phyloP scores from a whole-genome alignment of 192 early-diverging fungal species.

The Coemansia sp. region DNA sequence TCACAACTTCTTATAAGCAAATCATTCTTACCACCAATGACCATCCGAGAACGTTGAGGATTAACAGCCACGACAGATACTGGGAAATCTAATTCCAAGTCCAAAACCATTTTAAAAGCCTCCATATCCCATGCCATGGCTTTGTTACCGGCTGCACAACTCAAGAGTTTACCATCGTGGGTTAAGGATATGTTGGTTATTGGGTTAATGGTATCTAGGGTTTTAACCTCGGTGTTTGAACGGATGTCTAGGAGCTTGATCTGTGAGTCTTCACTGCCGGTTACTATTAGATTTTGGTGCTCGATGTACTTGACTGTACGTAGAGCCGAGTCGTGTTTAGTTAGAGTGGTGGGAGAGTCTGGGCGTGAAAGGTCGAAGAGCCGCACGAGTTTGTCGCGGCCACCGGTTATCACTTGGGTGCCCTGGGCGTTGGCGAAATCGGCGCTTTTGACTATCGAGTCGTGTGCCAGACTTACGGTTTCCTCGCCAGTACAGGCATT shows the following conservation, averaged over 20 bases:
- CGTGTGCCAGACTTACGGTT: slow-evolving; percentile 69
- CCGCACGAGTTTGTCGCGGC: slow-evolving; percentile 77
- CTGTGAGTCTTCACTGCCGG: slow-evolving; percentile 61
- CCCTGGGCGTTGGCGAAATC: slow-evolving; percentile 71
- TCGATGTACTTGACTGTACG: slow-evolving; percentile 47
- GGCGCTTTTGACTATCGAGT: slow-evolving; percentile 80
- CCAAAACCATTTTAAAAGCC: slow-evolving; percentile 61
- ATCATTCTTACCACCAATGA: slow-evolving; percentile 77
- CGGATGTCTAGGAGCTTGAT: slow-evolving; percentile 75
- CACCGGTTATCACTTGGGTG: slow-evolving; percentile 74
- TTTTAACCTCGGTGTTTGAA: slow-evolving; percentile 51
- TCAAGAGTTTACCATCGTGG: slow-evolving; percentile 70
- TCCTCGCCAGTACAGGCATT: slow-evolving; percentile 77
- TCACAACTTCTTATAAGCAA: slow-evolving; percentile 85
- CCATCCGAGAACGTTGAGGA: slow-evolving; percentile 74
- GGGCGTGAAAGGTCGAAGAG: slow-evolving; percentile 73
- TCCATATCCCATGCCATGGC: slow-evolving; percentile 74
- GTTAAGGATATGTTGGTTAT: slow-evolving; percentile 77
- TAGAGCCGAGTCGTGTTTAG: slow-evolving; percentile 40
- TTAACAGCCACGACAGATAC: slow-evolving; percentile 82
- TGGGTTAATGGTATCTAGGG: slow-evolving; percentile 61
- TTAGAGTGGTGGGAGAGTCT: slow-evolving; percentile 25
- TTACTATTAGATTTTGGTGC: slow-evolving; percentile 56
- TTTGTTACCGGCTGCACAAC: slow-evolving; percentile 75
- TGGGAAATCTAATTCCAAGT: slow-evolving; percentile 61